Conservation (phyloP, 441 rosid species). For the Dalechampia spathulata region DNA sequence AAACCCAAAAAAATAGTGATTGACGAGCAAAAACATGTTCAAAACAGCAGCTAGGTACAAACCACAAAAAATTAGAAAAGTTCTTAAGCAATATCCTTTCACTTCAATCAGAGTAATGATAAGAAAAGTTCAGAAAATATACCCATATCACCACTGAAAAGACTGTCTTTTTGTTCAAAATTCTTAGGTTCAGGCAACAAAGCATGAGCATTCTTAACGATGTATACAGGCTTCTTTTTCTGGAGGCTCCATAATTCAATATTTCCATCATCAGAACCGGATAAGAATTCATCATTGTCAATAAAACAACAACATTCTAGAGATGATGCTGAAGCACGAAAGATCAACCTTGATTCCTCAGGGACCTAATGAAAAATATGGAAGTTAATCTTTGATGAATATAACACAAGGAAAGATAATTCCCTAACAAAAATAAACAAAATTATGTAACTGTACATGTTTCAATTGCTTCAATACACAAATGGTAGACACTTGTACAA, state of each 20-base stretch:
- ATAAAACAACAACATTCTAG: slow-evolving; percentile 90
- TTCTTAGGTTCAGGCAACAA: slow-evolving; percentile 19
- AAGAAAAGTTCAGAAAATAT: background rate
- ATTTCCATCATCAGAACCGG: slow-evolving; percentile 94
- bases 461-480: background rate
- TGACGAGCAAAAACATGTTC: background rate
- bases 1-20: background rate
- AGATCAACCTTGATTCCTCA: slow-evolving; percentile 60
- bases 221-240: slow-evolving; percentile 69
- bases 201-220: slow-evolving; percentile 74
- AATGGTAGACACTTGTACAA: background rate
- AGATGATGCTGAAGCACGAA: slow-evolving; percentile 74
- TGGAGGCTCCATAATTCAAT: slow-evolving; percentile 61
- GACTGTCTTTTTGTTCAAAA: slow-evolving; percentile 19
- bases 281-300: slow-evolving; percentile 70
- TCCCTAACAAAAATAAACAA: background rate
- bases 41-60: background rate
- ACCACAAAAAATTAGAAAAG: background rate
- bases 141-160: slow-evolving; percentile 30
- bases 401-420: background rate
- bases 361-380: slow-evolving; percentile 55
- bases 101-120: background rate
- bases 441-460: background rate
- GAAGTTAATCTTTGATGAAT: background rate
- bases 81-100: slow-evolving; percentile 1